These are phyloP conservation scores for Stylosanthes scabra DNA, from an alignment of 331 rosid species.

Conservation along the genomic window DNA sequence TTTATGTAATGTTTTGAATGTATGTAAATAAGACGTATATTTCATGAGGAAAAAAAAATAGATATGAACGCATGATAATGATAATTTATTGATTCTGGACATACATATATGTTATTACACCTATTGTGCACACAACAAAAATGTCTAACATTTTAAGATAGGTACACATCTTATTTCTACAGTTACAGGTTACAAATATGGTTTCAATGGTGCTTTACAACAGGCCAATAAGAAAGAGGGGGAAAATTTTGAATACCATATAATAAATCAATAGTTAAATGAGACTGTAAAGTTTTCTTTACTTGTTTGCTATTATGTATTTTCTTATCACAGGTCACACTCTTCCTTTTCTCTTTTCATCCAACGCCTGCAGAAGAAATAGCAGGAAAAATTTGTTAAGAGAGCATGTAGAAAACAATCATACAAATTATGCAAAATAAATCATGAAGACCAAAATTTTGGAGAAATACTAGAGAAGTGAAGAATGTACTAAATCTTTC, in stretches of 20 bases:
- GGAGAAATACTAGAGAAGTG: too few relatives aligned
- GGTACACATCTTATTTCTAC: not conserved
- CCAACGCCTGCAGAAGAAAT: conserved; percentile 67
- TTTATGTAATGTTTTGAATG: too few relatives aligned
- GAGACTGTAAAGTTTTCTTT: conserved; percentile 24
- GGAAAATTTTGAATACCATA: not conserved
- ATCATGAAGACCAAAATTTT: not conserved
- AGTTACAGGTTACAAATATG: not conserved
- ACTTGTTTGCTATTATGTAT: not conserved
- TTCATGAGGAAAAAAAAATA: too few relatives aligned
- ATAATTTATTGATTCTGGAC: too few relatives aligned
- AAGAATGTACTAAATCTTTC: too few relatives aligned
- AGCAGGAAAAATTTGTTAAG: conserved; percentile 11
- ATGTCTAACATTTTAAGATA: not conserved
- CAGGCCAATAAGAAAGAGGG: not conserved
- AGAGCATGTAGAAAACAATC: not conserved
- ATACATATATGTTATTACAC: too few relatives aligned
- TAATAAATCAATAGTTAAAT: conserved; percentile 17
- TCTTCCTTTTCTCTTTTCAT: conserved; percentile 87
- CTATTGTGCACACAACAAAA: not conserved
- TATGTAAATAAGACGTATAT: too few relatives aligned
- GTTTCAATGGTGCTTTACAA: conserved; percentile 10
- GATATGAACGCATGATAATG: too few relatives aligned
- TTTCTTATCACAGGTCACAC: conserved; percentile 40
- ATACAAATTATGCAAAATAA: conserved; percentile 22